Percentiles rank a stretch among this genome's conserved stretches.
phyloP scores from a whole-genome alignment of 331 rosid species.

The Quercus lobata region DNA sequence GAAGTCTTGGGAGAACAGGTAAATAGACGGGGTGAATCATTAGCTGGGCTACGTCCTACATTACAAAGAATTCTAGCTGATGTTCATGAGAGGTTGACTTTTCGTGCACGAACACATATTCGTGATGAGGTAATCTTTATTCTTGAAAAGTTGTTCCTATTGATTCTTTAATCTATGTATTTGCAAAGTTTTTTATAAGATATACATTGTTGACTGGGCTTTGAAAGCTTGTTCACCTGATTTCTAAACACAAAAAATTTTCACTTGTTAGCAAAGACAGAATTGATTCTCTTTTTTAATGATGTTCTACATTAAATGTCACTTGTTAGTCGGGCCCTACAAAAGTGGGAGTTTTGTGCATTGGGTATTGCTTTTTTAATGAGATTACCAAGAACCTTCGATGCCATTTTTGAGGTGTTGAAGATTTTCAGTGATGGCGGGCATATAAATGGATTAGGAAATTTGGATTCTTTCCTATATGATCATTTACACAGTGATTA shows the following conservation, averaged over 20 bases:
- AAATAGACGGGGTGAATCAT: slow-evolving; percentile 70
- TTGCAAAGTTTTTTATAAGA: neutral
- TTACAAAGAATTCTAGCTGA: slow-evolving; percentile 95
- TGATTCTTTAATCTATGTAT: slow-evolving; percentile 1
- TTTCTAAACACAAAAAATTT: neutral
- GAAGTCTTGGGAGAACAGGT: slow-evolving; percentile 89
- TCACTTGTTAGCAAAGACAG: neutral
- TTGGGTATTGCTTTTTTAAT: neutral
- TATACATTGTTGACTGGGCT: neutral
- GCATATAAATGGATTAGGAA: neutral
- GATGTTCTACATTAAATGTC: neutral
- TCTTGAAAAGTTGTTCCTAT: neutral
- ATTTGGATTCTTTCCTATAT: neutral
- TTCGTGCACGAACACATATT: slow-evolving; percentile 93
- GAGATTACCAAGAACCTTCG: neutral
- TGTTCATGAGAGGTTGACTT: slow-evolving; percentile 93
- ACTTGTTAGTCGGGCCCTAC: neutral
- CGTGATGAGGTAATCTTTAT: slow-evolving; percentile 74
- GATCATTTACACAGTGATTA: neutral
- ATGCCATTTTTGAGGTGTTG: neutral
- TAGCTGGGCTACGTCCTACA: slow-evolving; percentile 84
- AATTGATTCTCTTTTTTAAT: neutral
- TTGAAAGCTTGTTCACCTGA: slow-evolving; percentile 1
- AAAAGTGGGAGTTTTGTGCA: too few species aligned
- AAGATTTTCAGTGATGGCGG: neutral